A percentile compares a stretch with the other conserved stretches of the same genome.
Evolutionary conservation across 1,284 basidiomycete species (phyloP).

Genomic region (Phlebopus sp.): DNA sequence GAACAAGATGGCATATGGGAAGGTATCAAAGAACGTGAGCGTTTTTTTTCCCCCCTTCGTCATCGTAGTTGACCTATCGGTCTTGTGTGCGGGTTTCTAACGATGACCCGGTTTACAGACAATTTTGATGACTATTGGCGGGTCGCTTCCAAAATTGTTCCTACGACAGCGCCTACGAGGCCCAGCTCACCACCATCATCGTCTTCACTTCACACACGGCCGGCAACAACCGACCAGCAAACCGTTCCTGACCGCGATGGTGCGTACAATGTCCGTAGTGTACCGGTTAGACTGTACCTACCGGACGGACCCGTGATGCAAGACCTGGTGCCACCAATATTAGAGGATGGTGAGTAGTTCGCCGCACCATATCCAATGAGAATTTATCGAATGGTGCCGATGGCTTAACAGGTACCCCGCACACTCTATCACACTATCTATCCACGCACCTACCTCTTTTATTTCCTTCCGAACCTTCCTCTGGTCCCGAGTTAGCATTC

Average conservation of each 20-base stretch:
- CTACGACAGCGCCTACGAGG: slow-evolving; percentile 55
- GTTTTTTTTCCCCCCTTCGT: slow-evolving; percentile 7
- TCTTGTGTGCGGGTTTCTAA: slow-evolving; percentile 9
- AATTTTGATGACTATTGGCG: slow-evolving; percentile 95
- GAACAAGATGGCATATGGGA: slow-evolving; percentile 96
- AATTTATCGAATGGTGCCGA: not conserved
- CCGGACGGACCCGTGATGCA: slow-evolving; percentile 91
- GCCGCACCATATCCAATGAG: too few relatives aligned
- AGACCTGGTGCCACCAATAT: slow-evolving; percentile 78
- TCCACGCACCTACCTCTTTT: slow-evolving; percentile 62
- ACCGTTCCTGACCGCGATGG: slow-evolving; percentile 62
- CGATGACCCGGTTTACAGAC: slow-evolving; percentile 46
- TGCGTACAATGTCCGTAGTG: slow-evolving; percentile 80
- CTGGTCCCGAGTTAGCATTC: slow-evolving; percentile 51
- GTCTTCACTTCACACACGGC: slow-evolving; percentile 57
- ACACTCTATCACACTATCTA: slow-evolving; percentile 61
- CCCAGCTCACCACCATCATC: slow-evolving; percentile 52
- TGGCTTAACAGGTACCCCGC: slow-evolving; percentile 48
- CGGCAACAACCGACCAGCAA: slow-evolving; percentile 66
- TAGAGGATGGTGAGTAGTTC: slow-evolving; percentile 57
- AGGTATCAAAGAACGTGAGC: slow-evolving; percentile 84
- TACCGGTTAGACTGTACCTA: slow-evolving; percentile 88
- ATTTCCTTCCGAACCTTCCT: slow-evolving; percentile 45
- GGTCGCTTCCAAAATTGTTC: slow-evolving; percentile 83
- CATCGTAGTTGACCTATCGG: slow-evolving; percentile 15